These are phyloP conservation scores for Colletotrichum simmondsii DNA, from an alignment of 2,329 filamentous ascomycete species.

Conservation along the genomic window DNA sequence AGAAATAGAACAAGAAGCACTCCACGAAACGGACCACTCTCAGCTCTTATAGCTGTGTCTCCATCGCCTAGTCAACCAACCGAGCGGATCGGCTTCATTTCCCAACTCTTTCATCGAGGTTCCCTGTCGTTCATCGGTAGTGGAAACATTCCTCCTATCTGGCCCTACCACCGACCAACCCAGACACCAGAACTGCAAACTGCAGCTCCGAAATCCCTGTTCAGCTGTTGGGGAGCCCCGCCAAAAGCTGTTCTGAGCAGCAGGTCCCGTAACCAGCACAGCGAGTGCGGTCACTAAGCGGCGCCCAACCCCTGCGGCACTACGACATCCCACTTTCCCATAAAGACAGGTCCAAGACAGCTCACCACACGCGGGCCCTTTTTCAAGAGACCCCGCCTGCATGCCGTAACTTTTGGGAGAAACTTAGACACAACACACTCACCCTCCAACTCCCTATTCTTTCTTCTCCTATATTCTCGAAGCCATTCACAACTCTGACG, in stretches of 20 bases:
- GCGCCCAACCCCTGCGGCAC: background rate
- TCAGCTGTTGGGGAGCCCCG: constrained; percentile 8
- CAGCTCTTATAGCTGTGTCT: background rate
- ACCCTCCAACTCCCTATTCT: background rate
- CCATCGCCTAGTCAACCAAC: constrained; percentile 24
- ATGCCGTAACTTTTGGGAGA: background rate
- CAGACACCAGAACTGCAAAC: background rate
- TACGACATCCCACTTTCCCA: constrained; percentile 23
- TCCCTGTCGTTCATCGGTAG: background rate
- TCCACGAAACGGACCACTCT: background rate
- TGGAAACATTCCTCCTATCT: background rate
- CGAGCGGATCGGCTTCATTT: constrained; percentile 1
- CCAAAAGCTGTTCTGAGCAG: constrained; percentile 9
- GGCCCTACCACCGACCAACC: background rate
- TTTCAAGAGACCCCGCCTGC: constrained; percentile 2
- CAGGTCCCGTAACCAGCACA: background rate
- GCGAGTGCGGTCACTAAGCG: background rate
- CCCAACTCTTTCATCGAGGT: background rate
- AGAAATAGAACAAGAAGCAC: background rate
- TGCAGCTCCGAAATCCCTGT: background rate
- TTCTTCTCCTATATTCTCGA: background rate
- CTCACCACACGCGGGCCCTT: background rate
- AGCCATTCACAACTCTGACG: background rate
- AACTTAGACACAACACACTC: background rate
- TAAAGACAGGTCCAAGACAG: constrained; percentile 5